phyloP scores from a whole-genome alignment of 2,329 filamentous ascomycete species.

The Hymenoscyphus salicellus region DNA sequence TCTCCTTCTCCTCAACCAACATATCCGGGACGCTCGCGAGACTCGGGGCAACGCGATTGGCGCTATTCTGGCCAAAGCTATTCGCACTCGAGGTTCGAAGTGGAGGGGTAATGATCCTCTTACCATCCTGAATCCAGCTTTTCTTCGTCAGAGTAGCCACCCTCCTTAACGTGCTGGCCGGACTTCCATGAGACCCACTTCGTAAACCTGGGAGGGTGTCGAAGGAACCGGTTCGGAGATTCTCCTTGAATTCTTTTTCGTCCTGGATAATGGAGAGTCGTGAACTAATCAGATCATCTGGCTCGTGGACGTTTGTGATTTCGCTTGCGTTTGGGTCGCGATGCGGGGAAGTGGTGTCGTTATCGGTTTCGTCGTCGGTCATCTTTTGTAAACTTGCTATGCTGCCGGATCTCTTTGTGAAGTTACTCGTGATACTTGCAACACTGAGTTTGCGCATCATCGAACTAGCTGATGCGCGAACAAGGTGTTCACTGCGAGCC shows the following conservation, averaged over 20 bases:
- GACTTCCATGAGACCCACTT: constrained; percentile 21
- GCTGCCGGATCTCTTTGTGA: constrained; percentile 62
- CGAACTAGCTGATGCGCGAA: constrained; percentile 75
- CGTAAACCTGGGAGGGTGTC: constrained; percentile 20
- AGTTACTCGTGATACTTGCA: constrained; percentile 73
- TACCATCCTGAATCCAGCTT: constrained; percentile 31
- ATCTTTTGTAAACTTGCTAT: constrained; percentile 31
- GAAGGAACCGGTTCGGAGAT: constrained; percentile 19
- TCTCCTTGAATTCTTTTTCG: constrained; percentile 27
- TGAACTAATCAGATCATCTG: constrained; percentile 21
- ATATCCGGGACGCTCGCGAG: constrained; percentile 19
- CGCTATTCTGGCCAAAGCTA: constrained; percentile 23
- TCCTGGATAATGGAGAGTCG: constrained; percentile 32
- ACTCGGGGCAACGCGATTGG: constrained; percentile 5
- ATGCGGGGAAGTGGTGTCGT: constrained; percentile 14
- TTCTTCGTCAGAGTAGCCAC: constrained; percentile 29
- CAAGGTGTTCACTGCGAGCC: constrained; percentile 65
- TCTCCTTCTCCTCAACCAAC: constrained; percentile 29
- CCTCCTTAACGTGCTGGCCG: constrained; percentile 23
- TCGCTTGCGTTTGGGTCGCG: constrained; percentile 23
- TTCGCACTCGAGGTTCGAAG: constrained; percentile 32
- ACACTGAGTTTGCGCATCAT: constrained; percentile 87
- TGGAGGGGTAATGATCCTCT: constrained; percentile 28
- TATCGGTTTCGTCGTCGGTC: constrained; percentile 24
- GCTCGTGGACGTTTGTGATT: constrained; percentile 13